Conservation (phyloP, 1,284 basidiomycete species). For the Omphalotus olearius region DNA sequence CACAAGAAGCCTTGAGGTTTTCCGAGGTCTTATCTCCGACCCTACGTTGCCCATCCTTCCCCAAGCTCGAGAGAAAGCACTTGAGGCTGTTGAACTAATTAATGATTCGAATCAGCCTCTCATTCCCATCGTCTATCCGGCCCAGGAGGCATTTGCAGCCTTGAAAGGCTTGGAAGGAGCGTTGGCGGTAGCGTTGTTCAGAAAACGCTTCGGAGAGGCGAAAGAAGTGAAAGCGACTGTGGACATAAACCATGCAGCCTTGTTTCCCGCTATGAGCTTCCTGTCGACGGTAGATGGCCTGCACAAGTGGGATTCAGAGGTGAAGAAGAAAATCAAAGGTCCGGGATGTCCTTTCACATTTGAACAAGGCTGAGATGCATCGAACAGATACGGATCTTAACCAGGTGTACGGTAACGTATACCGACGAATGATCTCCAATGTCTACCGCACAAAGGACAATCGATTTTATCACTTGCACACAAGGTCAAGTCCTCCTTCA, state of each 20-base stretch:
- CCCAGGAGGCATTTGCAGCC: constrained; percentile 23
- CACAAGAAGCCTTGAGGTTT: background rate
- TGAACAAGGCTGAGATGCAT: background rate
- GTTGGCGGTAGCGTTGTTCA: constrained; percentile 21
- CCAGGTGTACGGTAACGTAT: constrained; percentile 6
- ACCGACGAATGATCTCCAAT: constrained; percentile 10
- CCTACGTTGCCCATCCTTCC: background rate
- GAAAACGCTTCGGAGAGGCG: constrained; percentile 6
- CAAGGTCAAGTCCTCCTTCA: background rate
- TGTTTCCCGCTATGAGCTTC: constrained; percentile 10
- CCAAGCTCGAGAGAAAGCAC: background rate
- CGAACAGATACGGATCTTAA: background rate
- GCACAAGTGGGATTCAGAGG: constrained; percentile 5
- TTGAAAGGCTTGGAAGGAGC: constrained; percentile 24
- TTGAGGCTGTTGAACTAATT: constrained; percentile 1
- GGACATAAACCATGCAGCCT: constrained; percentile 6
- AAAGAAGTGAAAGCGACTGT: constrained; percentile 2
- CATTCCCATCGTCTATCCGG: constrained; percentile 23
- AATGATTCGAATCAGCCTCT: constrained; percentile 12
- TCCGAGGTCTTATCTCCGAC: no score
- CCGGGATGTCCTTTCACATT: background rate
- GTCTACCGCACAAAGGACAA: constrained; percentile 17
- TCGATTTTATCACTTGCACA: constrained; percentile 13
- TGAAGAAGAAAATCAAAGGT: constrained; percentile 6
- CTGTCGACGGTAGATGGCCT: constrained; percentile 5